Percentiles rank a stretch among this genome's conserved stretches.
Evolutionary conservation across 2,329 filamentous ascomycete species (phyloP).

Genomic region (Exophiala xenobiotica): DNA sequence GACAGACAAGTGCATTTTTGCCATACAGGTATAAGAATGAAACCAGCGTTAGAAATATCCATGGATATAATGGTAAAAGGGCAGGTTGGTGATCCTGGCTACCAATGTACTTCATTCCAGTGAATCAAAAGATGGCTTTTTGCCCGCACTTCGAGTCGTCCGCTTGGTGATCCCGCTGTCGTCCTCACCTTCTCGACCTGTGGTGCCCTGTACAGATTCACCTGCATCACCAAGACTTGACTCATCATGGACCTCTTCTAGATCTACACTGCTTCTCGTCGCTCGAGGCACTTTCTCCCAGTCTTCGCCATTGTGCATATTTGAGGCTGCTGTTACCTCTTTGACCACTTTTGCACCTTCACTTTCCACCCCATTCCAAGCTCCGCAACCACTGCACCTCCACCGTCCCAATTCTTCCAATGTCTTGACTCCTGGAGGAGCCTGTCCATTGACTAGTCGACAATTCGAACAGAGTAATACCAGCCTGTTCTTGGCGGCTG

Average conservation of each 20-base stretch:
- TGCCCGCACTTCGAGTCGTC: slow-evolving; percentile 26
- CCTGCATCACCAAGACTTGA: neutral
- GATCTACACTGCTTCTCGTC: slow-evolving; percentile 1
- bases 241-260: neutral
- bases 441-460: slow-evolving; percentile 90
- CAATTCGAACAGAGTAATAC: slow-evolving; percentile 81
- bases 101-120: slow-evolving; percentile 14
- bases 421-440: slow-evolving; percentile 77
- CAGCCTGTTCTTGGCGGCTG: slow-evolving; percentile 83
- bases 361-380: slow-evolving; percentile 68
- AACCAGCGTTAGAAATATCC: too few relatives aligned
- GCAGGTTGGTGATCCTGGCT: too few relatives aligned
- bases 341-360: slow-evolving; percentile 71
- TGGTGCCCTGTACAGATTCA: slow-evolving; percentile 12
- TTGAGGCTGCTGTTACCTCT: slow-evolving; percentile 49
- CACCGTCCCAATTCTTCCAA: slow-evolving; percentile 80
- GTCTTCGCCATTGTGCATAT: slow-evolving; percentile 16
- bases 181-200: slow-evolving; percentile 21
- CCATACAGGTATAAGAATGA: too few relatives aligned
- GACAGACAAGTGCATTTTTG: too few relatives aligned
- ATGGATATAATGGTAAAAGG: too few relatives aligned
- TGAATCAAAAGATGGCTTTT: slow-evolving; percentile 16
- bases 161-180: slow-evolving; percentile 20
- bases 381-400: slow-evolving; percentile 83
- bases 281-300: slow-evolving; percentile 22